Conservation (phyloP, 805 yeast species). For the Kluyveromyces dobzhanskii region DNA sequence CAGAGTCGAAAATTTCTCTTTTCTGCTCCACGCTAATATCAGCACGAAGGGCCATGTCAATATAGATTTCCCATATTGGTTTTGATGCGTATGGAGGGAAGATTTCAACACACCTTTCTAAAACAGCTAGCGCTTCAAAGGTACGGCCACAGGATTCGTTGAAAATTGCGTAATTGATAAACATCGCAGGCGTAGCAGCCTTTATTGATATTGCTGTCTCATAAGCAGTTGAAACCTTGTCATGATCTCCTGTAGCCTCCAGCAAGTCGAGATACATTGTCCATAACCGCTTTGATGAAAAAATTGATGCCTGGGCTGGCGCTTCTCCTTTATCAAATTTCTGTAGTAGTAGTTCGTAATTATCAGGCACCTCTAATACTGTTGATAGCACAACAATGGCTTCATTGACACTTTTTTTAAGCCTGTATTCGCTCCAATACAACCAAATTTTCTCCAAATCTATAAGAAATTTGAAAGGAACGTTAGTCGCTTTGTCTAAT, state of each 20-base stretch:
- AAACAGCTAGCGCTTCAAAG: constrained; percentile 44
- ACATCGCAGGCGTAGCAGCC: constrained; percentile 58
- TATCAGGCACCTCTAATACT: constrained; percentile 35
- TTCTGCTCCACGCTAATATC: constrained; percentile 41
- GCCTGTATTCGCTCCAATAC: constrained; percentile 67
- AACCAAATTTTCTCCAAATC: constrained; percentile 65
- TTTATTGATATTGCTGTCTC: constrained; percentile 48
- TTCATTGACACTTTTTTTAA: constrained; percentile 40
- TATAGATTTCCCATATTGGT: constrained; percentile 66
- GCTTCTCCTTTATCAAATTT: constrained; percentile 17
- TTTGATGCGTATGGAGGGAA: constrained; percentile 49
- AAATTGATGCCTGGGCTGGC: constrained; percentile 51
- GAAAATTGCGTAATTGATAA: constrained; percentile 59
- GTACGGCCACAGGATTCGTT: constrained; percentile 38
- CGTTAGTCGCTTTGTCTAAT: constrained; percentile 55
- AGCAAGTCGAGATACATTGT: constrained; percentile 59
- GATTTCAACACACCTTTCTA: constrained; percentile 56
- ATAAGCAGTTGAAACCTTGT: constrained; percentile 30
- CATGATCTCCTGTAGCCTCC: constrained; percentile 44
- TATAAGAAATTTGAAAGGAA: constrained; percentile 52
- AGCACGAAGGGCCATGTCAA: constrained; percentile 40
- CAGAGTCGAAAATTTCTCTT: constrained; percentile 68
- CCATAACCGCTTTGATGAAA: constrained; percentile 64
- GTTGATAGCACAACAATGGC: constrained; percentile 35
- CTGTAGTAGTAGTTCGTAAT: constrained; percentile 20